Percentiles rank a stretch among this genome's conserved stretches.
phyloP scores from a whole-genome alignment of 192 early-diverging fungal genomes.

The Jimgerdemannia lactiflua region DNA sequence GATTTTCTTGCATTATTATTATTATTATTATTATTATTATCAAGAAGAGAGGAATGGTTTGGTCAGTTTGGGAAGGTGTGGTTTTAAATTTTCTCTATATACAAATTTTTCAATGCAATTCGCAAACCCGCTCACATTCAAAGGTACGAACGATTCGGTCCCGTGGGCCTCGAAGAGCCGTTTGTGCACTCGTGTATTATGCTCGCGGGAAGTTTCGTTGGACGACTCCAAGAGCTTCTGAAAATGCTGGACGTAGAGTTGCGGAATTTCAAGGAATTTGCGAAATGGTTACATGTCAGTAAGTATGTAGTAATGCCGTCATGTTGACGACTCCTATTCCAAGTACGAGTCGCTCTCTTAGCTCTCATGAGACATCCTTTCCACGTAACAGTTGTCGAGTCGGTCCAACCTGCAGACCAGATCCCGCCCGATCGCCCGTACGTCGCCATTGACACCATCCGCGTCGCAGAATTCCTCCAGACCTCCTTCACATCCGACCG shows the following conservation, averaged over 20 bases:
- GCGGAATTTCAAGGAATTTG: background rate
- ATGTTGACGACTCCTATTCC: no score
- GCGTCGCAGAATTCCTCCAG: slow-evolving; percentile 14
- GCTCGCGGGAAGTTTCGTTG: slow-evolving; percentile 2
- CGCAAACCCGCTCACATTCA: background rate
- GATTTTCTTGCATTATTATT: no score
- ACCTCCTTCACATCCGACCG: slow-evolving; percentile 15
- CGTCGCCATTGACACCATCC: background rate
- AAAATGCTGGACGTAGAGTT: background rate
- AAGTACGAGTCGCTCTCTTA: background rate
- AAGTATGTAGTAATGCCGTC: background rate
- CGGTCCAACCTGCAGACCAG: background rate
- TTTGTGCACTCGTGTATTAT: background rate
- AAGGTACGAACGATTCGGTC: slow-evolving; percentile 16
- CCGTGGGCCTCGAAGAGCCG: slow-evolving; percentile 2
- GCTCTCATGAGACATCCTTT: background rate
- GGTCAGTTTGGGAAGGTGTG: no score
- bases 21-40: no score
- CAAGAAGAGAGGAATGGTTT: no score
- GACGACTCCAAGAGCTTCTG: slow-evolving; percentile 1
- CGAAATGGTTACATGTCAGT: slow-evolving; percentile 4
- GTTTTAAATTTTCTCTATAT: background rate
- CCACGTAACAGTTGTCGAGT: background rate
- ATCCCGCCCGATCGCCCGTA: slow-evolving; percentile 2
- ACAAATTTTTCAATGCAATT: background rate